Percentiles rank a stretch among this genome's conserved stretches.
phyloP scores from a whole-genome alignment of 2,329 filamentous ascomycete genomes.

The Ilyonectria robusta region DNA sequence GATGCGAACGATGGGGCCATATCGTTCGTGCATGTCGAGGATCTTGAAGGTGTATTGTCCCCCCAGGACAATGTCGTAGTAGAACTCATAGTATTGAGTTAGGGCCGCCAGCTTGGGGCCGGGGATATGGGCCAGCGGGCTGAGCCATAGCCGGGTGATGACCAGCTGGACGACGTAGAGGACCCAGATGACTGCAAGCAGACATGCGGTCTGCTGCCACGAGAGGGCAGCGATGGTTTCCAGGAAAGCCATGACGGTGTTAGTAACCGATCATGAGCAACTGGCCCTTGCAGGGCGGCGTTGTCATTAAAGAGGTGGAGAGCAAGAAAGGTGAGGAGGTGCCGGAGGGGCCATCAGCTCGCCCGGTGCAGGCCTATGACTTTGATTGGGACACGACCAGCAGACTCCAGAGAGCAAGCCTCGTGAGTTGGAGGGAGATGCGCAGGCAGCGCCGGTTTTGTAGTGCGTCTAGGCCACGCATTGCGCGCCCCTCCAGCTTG shows the following conservation, averaged over 20 bases:
- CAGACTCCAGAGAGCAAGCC: conserved; percentile 8
- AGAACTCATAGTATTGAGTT: conserved; percentile 58
- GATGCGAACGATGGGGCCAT: conserved; percentile 59
- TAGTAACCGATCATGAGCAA: conserved; percentile 45
- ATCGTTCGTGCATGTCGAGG: conserved; percentile 57
- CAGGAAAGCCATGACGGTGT: conserved; percentile 44
- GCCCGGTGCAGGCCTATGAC: conserved; percentile 43
- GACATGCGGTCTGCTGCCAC: conserved; percentile 45
- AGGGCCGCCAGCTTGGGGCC: conserved; percentile 57
- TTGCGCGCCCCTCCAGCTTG: conserved; percentile 28
- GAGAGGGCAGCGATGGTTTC: conserved; percentile 41
- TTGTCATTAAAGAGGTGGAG: conserved; percentile 45
- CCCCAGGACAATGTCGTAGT: conserved; percentile 59
- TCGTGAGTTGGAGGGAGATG: conserved; percentile 25
- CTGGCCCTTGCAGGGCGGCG: conserved; percentile 44
- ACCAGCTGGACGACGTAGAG: conserved; percentile 49
- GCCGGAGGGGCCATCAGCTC: conserved; percentile 42
- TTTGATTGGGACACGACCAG: conserved; percentile 33
- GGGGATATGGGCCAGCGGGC: conserved; percentile 56
- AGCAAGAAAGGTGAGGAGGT: conserved; percentile 24
- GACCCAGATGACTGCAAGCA: conserved; percentile 47
- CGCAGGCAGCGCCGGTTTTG: conserved; percentile 42
- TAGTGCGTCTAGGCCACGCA: conserved; percentile 40
- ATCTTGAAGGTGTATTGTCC: conserved; percentile 61
- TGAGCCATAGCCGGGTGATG: conserved; percentile 54